Evolutionary conservation across 2,329 filamentous ascomycete genomes (phyloP), one percentile per base, ranked within the genome.

Genomic region (Macrophomina tecta): DNA sequence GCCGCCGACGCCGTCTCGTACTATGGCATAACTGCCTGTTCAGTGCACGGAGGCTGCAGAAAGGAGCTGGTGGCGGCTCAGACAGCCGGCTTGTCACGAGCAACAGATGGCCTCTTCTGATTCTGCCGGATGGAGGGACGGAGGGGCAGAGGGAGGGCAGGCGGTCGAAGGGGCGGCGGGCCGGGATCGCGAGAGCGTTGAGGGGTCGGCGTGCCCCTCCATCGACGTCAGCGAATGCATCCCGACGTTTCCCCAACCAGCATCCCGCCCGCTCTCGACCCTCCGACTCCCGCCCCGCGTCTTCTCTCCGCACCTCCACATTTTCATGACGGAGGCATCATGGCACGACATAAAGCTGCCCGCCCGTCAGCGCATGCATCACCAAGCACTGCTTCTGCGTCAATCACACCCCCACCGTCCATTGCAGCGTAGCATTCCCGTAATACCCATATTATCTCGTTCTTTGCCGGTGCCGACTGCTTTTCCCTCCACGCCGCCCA

Each of bases 1-100:
- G 74, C 74, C 76, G 76, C 73, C 73, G 74, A 69, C 73, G 73
- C 76, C 75, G 76, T 76, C 58, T 49, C 32, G 58, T 62, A 45
- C 52, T 38, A 49, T 62, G 58, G 58, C 30, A 62, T 9, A 49
- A 28, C 34, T 62, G 32, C 58, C 58, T 38, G 30, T 48, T 48
- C 42, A 28, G 58, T 38, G n/a, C 42, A 62, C 58, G 58, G 58
- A 62, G 45, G 58, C 14, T 62, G 58, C 58, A 49, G 7, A 36
- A 46, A 46, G 58, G 32, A 45, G 58, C 58, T 49, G 58, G 16
- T 36, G 58, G 58, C 58, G 58, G 58, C 32, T 48, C 45, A 23
- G 16, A 23, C 12, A 42, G 58, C 58, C n/a, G 42, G 28, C 42
- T 36, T n/a, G 58, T 45, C 58, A 38, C 32, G 7, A 36, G 8